Conservation (phyloP, 2,329 filamentous ascomycete genomes). For the Xylaria arbuscula region DNA sequence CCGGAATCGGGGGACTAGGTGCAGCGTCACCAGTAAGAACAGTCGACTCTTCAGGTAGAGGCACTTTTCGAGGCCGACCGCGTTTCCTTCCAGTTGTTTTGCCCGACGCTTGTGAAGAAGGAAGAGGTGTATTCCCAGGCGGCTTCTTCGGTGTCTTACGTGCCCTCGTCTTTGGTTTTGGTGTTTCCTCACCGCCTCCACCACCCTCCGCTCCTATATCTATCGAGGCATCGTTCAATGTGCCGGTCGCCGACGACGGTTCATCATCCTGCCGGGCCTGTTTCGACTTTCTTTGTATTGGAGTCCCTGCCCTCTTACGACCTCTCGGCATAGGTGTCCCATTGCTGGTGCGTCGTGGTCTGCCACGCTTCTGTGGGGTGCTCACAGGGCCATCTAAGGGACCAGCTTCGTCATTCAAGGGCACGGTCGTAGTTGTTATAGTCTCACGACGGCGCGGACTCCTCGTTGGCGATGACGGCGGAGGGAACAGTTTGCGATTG, state of each 20-base stretch:
- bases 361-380: conserved; percentile 58
- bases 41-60: conserved; percentile 43
- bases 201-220: conserved; percentile 28
- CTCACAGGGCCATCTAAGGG: conserved; percentile 40
- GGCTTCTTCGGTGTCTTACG: conserved; percentile 47
- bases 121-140: conserved; percentile 37
- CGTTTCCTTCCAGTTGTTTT: conserved; percentile 48
- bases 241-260: conserved; percentile 45
- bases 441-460: conserved; percentile 52
- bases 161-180: conserved; percentile 51
- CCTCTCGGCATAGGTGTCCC: conserved; percentile 63
- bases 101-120: conserved; percentile 46
- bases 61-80: conserved; percentile 48
- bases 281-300: conserved; percentile 52
- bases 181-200: conserved; percentile 46
- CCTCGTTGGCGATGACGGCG: conserved; percentile 54
- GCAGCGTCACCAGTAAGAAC: conserved; percentile 20
- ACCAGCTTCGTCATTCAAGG: conserved; percentile 53
- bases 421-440: conserved; percentile 62
- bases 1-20: conserved; percentile 22
- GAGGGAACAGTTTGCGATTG: conserved; percentile 51
- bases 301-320: conserved; percentile 61
- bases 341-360: conserved; percentile 60
- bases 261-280: conserved; percentile 51
- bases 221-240: conserved; percentile 42